phyloP scores from a whole-genome alignment of 176 grass and related monocot species.

The Oryza glaberrima region DNA sequence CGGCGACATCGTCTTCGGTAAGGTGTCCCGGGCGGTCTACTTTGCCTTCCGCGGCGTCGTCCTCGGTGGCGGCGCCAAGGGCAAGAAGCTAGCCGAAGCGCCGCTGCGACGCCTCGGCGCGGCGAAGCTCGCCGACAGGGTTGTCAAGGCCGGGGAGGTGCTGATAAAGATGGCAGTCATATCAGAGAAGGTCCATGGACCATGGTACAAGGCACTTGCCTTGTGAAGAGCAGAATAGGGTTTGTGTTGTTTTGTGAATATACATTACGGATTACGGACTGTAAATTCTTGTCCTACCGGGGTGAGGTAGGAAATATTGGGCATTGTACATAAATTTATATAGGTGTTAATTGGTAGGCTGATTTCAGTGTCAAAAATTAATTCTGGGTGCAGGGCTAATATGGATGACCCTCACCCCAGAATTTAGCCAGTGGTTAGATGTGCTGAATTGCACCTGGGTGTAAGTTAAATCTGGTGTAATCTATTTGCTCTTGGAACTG shows the following conservation, averaged over 20 bases:
- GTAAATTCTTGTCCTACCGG: constrained; percentile 39
- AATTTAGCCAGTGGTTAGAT: constrained; percentile 31
- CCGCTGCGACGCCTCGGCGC: constrained; percentile 60
- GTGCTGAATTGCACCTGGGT: constrained; percentile 33
- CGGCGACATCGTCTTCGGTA: constrained; percentile 60
- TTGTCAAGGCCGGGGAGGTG: constrained; percentile 51
- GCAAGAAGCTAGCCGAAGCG: constrained; percentile 63
- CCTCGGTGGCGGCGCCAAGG: constrained; percentile 57
- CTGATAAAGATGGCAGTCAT: constrained; percentile 59
- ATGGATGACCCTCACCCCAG: constrained; percentile 40
- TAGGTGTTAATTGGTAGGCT: constrained; percentile 26
- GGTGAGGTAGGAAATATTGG: constrained; percentile 37
- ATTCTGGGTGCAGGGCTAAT: constrained; percentile 41
- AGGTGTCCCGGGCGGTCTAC: constrained; percentile 66
- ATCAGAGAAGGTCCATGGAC: constrained; percentile 69
- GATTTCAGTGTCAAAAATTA: constrained; percentile 12
- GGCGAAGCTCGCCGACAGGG: constrained; percentile 36
- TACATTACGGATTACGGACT: not conserved
- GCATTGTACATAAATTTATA: constrained; percentile 41
- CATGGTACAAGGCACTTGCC: constrained; percentile 68
- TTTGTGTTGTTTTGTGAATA: constrained; percentile 48
- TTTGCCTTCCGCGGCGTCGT: constrained; percentile 57
- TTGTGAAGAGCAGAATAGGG: constrained; percentile 36
- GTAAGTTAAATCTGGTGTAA: not conserved
- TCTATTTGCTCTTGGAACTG: not conserved